Conservation (phyloP, 2,329 filamentous ascomycete genomes). For the Epichloe uncinata region DNA sequence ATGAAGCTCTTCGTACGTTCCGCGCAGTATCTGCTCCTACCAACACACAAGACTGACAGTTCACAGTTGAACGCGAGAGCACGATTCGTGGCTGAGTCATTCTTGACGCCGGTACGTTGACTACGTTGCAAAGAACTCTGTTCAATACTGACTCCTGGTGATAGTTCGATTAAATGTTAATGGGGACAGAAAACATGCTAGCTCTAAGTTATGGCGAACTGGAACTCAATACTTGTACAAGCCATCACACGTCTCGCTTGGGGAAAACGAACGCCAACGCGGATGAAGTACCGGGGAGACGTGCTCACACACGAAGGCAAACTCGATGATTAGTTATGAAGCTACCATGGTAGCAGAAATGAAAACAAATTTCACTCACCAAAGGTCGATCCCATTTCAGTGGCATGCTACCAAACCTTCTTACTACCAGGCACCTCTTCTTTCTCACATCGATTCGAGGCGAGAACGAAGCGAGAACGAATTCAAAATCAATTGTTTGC, state of each 20-base stretch:
- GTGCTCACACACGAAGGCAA: background rate
- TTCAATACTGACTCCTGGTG: constrained; percentile 2
- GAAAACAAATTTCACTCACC: background rate
- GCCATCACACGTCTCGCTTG: background rate
- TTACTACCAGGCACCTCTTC: background rate
- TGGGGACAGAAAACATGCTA: background rate
- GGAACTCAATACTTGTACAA: background rate
- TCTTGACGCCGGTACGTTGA: constrained; percentile 68
- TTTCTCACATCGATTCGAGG: background rate
- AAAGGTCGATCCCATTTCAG: background rate
- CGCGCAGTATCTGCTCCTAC: background rate
- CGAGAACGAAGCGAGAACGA: background rate
- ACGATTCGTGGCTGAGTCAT: constrained; percentile 95
- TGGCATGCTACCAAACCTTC: background rate
- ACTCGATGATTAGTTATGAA: constrained; percentile 2
- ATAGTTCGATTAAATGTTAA: constrained; percentile 19
- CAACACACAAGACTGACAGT: constrained; percentile 8
- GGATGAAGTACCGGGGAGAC: background rate
- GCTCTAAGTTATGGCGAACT: background rate
- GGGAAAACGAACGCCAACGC: background rate
- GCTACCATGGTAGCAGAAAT: constrained; percentile 2
- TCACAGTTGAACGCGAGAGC: constrained; percentile 82
- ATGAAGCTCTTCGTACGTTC: constrained; percentile 95
- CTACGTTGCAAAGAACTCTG: background rate
- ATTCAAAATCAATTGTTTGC: too few species aligned